Conservation (phyloP, 306 rosid genomes). For the Ziziphus jujuba region DNA sequence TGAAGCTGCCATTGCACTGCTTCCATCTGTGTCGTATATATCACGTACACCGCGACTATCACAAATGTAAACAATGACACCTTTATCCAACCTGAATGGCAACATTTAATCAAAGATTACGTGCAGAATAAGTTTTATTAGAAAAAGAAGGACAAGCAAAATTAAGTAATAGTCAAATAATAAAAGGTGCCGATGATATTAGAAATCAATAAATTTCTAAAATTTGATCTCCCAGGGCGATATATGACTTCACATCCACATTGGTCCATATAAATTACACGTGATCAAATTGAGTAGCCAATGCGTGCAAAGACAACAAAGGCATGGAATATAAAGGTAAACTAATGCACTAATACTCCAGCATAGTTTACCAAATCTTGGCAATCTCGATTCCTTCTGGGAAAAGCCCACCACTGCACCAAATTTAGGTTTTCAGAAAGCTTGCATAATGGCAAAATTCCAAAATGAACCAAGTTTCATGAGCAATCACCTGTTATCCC, state of each 20-base stretch:
- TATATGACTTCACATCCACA: not conserved
- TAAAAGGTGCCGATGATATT: not conserved
- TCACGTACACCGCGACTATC: slow-evolving; percentile 92
- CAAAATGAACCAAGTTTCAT: slow-evolving; percentile 24
- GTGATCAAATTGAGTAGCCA: not conserved
- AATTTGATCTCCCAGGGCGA: not conserved
- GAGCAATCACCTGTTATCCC: slow-evolving; percentile 85
- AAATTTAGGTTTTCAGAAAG: slow-evolving; percentile 52
- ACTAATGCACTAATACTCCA: slow-evolving; percentile 13
- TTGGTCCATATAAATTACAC: no score
- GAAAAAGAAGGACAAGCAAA: not conserved
- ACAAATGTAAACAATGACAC: slow-evolving; percentile 88
- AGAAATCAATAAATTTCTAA: not conserved
- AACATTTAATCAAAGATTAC: slow-evolving; percentile 25
- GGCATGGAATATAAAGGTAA: slow-evolving; percentile 18
- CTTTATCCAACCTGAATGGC: slow-evolving; percentile 92
- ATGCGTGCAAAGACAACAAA: not conserved
- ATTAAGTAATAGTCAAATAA: not conserved
- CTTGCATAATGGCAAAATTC: slow-evolving; percentile 26
- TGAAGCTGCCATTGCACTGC: slow-evolving; percentile 68
- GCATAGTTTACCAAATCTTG: slow-evolving; percentile 78
- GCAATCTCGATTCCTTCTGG: slow-evolving; percentile 99
- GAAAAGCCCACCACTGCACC: slow-evolving; percentile 96
- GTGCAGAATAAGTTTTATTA: slow-evolving; percentile 10
- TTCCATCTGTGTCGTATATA: slow-evolving; percentile 95